These are phyloP conservation scores for Trichaptum fuscoviolaceum DNA, from an alignment of 768 basidiomycete genomes.

Conservation along the genomic window DNA sequence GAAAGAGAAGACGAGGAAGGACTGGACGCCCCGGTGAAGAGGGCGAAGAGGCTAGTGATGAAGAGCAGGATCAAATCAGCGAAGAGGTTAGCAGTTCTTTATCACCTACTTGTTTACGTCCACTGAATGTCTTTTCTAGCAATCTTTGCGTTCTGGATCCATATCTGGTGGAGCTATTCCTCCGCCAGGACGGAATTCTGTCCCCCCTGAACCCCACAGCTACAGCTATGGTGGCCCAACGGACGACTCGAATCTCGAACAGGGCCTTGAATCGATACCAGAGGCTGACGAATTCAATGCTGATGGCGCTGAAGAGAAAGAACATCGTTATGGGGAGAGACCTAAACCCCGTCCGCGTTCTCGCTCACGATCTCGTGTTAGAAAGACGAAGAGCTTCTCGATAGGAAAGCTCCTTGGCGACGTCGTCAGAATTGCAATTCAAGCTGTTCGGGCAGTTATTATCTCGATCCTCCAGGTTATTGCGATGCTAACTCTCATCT, in stretches of 20 bases:
- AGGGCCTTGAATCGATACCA: constrained; percentile 55
- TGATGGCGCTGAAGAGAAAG: constrained; percentile 14
- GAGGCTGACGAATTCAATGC: constrained; percentile 49
- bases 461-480: constrained; percentile 17
- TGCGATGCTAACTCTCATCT: constrained; percentile 14
- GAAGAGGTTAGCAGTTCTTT: constrained; percentile 33
- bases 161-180: constrained; percentile 34
- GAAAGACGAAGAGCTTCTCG: constrained; percentile 26
- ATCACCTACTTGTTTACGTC: constrained; percentile 7
- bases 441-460: constrained; percentile 15
- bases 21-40: constrained; percentile 34
- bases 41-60: constrained; percentile 33
- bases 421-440: constrained; percentile 33
- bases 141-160: constrained; percentile 17
- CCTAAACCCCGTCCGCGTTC: constrained; percentile 19
- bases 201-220: constrained; percentile 14
- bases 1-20: constrained; percentile 45
- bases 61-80: constrained; percentile 44
- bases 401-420: constrained; percentile 42
- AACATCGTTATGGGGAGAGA: constrained; percentile 8
- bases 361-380: constrained; percentile 24
- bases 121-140: constrained; percentile 8
- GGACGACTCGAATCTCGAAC: constrained; percentile 35
- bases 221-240: constrained; percentile 24
- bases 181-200: constrained; percentile 21